Base-by-base conservation (phyloP, 1,139 yeast species). In the Meyerozyma sp. region DNA sequence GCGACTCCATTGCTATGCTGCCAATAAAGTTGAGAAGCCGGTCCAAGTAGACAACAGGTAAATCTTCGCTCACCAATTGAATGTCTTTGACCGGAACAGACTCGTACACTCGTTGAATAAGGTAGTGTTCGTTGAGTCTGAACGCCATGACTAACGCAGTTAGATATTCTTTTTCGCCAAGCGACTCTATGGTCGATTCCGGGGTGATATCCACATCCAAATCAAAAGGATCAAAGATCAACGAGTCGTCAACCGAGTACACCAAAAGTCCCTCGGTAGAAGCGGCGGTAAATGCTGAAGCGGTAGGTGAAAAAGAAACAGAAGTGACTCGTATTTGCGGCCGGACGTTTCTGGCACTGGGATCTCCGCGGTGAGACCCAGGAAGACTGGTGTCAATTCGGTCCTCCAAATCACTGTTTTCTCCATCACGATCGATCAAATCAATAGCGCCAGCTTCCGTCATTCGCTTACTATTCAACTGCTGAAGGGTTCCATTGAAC, bases 191-290 rank as follows among this genome's bases (percentile, higher is more conserved):
- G 0, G 91, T 84, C 6, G 86, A 71, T 41, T 80, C 84, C 0
- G 96, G 95, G 0, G 98, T 93, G 35, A 93, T 81, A 56, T 94
- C 98, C 40, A 91, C 73, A 59, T 93, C 98, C 58, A 93, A 75
- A 61, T 94, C 98, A 62, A 88, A 89, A 37, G 99, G 98, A 69
- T 93, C 99, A 58, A 93, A 94, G 39, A 82, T 68, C 40, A 88
- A 68, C 13, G 78, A 70, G 46, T 83, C 82, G 60, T 91, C 95
- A 35, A 90, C 79, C 1, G 96, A 84, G 61, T 81, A 93, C 2
- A 93, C 72, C 46, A 91, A 68, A 41, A 94, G 69, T 7, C 99
- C 99, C 62, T 93, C 98, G 0, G 98, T 93, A 1, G 96, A 83
- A 0, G 97, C 95, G 27, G 96, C 96, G 2, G 96, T 94, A 70